Base-by-base conservation (phyloP, 2,329 filamentous ascomycete species). In the Achaetomium macrosporum region DNA sequence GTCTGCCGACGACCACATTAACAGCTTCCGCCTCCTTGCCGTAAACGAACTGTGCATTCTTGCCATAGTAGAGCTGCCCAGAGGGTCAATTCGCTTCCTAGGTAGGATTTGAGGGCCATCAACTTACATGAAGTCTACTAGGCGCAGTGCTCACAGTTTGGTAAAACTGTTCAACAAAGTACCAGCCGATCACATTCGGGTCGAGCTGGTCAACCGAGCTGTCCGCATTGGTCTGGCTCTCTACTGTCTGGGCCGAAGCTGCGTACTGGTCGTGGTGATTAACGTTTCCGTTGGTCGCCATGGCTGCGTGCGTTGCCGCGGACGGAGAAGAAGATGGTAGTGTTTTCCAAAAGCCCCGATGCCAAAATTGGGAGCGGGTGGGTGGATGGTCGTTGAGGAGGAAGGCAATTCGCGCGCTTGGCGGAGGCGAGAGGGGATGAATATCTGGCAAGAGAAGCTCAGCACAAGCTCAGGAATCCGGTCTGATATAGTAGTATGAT, bases 101-200 rank as follows among this genome's bases (percentile, higher is more conserved):
- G 17, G 8, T 17, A 15, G 16, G n/a, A 20, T 30, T n/a, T 8
- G 44, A 16, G n/a, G 30, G 13, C 30, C 31, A 39, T 17, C 20
- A 35, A 73, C 81, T 65, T 73, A 85, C 82, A 68, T 90, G 92
- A 65, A 99, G 87, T 74, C 93, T 95, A 68, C 96, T 90, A 19
- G 93, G 91, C 61, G 78, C 88, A 73, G 92, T 91, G 83, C 91
- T 96, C 67, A 99, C 76, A 57, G 90, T 99, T 63, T 89, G 97
- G 76, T 99, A 99, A 79, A 96, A 99, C 73, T 96, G 90, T 81
- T 97, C 91, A 54, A 99, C 93, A 64, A 99, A 99, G 76, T 92
- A 97, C 93, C 93, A 99, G 72, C 90, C 93, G 62, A 99, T 90
- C 76, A 97, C 90, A 70, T 96, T 90, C 77, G 96, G 96, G 64